Evolutionary conservation across 2,329 filamentous ascomycete species (phyloP).

Genomic region (Knufia fluminis): DNA sequence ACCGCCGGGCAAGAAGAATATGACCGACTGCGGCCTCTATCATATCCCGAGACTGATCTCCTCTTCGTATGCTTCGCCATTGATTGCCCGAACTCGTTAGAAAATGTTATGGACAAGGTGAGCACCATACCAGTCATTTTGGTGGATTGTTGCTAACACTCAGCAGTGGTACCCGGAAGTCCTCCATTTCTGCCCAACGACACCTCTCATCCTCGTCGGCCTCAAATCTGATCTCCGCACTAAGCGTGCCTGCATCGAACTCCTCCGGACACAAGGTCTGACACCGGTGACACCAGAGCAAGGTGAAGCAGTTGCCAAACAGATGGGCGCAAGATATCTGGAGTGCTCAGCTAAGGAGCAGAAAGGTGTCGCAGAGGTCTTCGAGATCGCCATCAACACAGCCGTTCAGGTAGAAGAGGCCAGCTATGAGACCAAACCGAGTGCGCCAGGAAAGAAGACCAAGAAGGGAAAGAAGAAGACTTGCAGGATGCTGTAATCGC

Average conservation of each 20-base stretch:
- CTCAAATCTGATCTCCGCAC: slow-evolving; percentile 93
- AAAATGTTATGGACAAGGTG: slow-evolving; percentile 99
- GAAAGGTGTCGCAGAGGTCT: slow-evolving; percentile 91
- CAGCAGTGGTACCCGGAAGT: slow-evolving; percentile 96
- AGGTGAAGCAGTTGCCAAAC: slow-evolving; percentile 74
- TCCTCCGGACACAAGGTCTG: slow-evolving; percentile 94
- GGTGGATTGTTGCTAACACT: slow-evolving; percentile 11
- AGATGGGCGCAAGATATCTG: slow-evolving; percentile 93
- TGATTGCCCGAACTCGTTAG: slow-evolving; percentile 93
- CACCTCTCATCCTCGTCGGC: slow-evolving; percentile 86
- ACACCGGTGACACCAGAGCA: slow-evolving; percentile 91
- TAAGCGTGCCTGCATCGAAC: slow-evolving; percentile 95
- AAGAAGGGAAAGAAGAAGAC: slow-evolving; percentile 71
- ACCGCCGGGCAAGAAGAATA: slow-evolving; percentile 98
- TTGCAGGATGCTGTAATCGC: slow-evolving; percentile 48
- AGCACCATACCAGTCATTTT: slow-evolving; percentile 20
- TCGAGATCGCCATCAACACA: slow-evolving; percentile 80
- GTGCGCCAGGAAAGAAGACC: slow-evolving; percentile 23
- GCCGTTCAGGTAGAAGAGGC: slow-evolving; percentile 75
- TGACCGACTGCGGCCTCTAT: slow-evolving; percentile 86
- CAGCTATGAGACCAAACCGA: slow-evolving; percentile 29
- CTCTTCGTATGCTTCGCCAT: slow-evolving; percentile 99
- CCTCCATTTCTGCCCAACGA: slow-evolving; percentile 96
- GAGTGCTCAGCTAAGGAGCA: slow-evolving; percentile 99
- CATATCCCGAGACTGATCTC: slow-evolving; percentile 94